Percentiles rank a stretch among this genome's conserved stretches.
phyloP scores from a whole-genome alignment of 2,329 filamentous ascomycete genomes.

The Monilinia laxa region DNA sequence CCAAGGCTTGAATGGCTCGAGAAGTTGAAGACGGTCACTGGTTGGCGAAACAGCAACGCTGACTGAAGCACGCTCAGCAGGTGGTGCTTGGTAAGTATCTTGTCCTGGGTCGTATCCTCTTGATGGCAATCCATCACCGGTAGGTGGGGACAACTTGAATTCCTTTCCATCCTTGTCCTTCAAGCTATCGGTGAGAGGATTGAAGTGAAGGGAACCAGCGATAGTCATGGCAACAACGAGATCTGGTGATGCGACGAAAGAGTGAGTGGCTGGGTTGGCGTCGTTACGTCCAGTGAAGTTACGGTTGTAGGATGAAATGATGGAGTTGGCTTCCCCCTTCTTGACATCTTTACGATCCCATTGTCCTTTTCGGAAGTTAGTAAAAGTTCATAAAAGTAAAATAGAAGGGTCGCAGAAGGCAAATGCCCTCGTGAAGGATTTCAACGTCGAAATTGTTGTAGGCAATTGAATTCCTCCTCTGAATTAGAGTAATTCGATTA shows the following conservation, averaged over 20 bases:
- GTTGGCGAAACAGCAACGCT: conserved; percentile 79
- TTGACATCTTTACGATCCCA: conserved; percentile 93
- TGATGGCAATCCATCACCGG: conserved; percentile 75
- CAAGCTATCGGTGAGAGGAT: conserved; percentile 87
- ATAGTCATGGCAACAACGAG: conserved; percentile 83
- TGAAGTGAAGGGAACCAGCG: conserved; percentile 85
- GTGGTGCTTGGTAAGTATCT: conserved; percentile 95
- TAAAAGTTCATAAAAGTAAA: background rate
- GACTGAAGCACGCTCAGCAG: conserved; percentile 70
- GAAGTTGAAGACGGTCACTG: conserved; percentile 91
- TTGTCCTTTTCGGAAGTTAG: conserved; percentile 65
- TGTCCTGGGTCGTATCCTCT: conserved; percentile 86
- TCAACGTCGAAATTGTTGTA: background rate
- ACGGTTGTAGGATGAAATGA: conserved; percentile 98
- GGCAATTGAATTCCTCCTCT: background rate
- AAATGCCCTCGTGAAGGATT: background rate
- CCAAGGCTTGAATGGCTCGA: conserved; percentile 84
- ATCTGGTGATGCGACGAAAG: conserved; percentile 89
- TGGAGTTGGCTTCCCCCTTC: conserved; percentile 95
- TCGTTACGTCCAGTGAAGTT: conserved; percentile 99
- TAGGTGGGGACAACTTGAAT: conserved; percentile 80
- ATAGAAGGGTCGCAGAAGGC: background rate
- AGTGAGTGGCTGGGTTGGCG: conserved; percentile 90
- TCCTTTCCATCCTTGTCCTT: conserved; percentile 97
- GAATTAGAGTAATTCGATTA: background rate